A percentile compares a stretch with the other conserved stretches of the same genome.
phyloP scores from a whole-genome alignment of 2,329 filamentous ascomycete species.

The Zasmidium angulare region DNA sequence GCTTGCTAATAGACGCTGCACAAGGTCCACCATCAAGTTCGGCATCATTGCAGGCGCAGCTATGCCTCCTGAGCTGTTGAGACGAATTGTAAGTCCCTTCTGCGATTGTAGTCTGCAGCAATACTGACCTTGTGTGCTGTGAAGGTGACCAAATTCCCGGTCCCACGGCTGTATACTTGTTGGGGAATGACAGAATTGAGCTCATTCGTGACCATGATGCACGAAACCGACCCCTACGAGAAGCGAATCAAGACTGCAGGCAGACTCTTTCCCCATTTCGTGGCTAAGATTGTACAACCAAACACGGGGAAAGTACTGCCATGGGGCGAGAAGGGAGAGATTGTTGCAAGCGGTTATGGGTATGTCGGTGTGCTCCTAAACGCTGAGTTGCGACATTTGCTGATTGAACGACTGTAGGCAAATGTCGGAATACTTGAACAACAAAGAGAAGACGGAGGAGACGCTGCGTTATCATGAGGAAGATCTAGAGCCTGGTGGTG shows the following conservation, averaged over 20 bases:
- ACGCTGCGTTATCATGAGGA: conserved; percentile 49
- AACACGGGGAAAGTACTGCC: conserved; percentile 63
- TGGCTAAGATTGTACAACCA: conserved; percentile 74
- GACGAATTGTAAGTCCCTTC: conserved; percentile 52
- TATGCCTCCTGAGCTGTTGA: conserved; percentile 73
- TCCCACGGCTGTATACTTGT: conserved; percentile 64
- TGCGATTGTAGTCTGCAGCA: background rate
- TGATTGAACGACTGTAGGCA: conserved; percentile 37
- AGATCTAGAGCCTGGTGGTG: conserved; percentile 26
- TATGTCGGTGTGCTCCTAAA: background rate
- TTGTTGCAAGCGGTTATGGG: conserved; percentile 77
- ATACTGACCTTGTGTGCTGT: conserved; percentile 33
- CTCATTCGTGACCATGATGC: conserved; percentile 32
- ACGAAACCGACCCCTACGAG: conserved; percentile 59
- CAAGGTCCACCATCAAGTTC: conserved; percentile 45
- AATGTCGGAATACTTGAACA: conserved; percentile 64
- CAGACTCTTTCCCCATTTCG: conserved; percentile 69
- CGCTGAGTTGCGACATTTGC: background rate
- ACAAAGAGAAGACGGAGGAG: conserved; percentile 72
- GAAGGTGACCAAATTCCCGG: conserved; percentile 61
- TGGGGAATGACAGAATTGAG: conserved; percentile 64
- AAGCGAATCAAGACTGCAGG: conserved; percentile 71
- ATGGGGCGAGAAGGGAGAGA: conserved; percentile 67
- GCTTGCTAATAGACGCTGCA: background rate
- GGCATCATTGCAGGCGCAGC: conserved; percentile 68